Conservation (phyloP, 2,329 filamentous ascomycete genomes). For the Diaporthe sp. region DNA sequence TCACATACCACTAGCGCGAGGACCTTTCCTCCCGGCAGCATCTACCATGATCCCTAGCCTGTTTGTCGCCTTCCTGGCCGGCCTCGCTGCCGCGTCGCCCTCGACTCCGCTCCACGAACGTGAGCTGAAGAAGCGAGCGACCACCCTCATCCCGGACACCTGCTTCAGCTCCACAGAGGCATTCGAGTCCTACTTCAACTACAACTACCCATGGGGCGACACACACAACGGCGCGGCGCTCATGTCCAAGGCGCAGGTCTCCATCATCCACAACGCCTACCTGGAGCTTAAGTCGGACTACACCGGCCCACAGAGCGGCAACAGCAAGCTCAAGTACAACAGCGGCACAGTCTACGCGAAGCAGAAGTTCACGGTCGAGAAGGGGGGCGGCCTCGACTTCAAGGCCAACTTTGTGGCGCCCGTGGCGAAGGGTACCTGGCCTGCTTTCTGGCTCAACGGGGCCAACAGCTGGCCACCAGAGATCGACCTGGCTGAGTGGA, state of each 20-base stretch:
- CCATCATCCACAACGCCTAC: constrained; percentile 54
- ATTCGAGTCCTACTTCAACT: constrained; percentile 59
- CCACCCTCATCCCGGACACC: constrained; percentile 53
- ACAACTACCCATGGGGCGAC: constrained; percentile 68
- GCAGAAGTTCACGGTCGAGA: constrained; percentile 54
- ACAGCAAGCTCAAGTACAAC: constrained; percentile 63
- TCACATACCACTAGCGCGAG: background rate
- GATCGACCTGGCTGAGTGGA: constrained; percentile 72
- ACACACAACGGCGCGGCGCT: constrained; percentile 68
- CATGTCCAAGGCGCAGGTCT: constrained; percentile 62
- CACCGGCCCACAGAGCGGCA: constrained; percentile 54
- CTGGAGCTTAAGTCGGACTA: constrained; percentile 61
- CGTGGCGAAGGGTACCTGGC: constrained; percentile 63
- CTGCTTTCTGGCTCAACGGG: constrained; percentile 69
- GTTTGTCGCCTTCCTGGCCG: constrained; percentile 33
- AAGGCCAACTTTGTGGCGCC: constrained; percentile 55
- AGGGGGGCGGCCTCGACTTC: constrained; percentile 56
- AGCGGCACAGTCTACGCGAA: constrained; percentile 58
- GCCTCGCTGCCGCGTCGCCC: constrained; percentile 29
- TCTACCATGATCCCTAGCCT: constrained; percentile 33
- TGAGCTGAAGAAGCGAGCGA: constrained; percentile 42
- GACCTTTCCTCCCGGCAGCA: background rate
- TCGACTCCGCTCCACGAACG: constrained; percentile 34
- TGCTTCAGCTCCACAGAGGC: constrained; percentile 52
- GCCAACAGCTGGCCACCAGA: constrained; percentile 68